Evolutionary conservation across 192 early-diverging fungal species (phyloP).

Genomic region (Entomortierella beljakovae): DNA sequence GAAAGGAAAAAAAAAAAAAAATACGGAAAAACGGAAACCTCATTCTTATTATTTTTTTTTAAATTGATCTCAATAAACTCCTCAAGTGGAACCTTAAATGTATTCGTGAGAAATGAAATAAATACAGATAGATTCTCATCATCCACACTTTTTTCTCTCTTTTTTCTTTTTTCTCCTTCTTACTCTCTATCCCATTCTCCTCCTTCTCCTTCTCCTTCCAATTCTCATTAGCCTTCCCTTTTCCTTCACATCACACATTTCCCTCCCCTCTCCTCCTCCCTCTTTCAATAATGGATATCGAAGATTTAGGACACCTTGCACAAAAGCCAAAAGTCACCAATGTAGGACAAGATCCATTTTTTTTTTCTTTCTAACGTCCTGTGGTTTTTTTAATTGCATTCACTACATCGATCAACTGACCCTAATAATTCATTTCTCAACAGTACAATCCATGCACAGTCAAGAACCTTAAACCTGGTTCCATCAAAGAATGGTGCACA

Average conservation of each 20-base stretch:
- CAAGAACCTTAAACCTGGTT: conserved; percentile 45
- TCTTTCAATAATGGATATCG: conserved; percentile 31
- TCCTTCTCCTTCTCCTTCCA: conserved; percentile 5
- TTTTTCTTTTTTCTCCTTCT: not conserved
- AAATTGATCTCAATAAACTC: conserved; percentile 3
- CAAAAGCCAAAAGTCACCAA: conserved; percentile 46
- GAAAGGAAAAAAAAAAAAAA: too few relatives aligned
- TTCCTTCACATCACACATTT: not conserved
- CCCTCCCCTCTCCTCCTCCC: not conserved
- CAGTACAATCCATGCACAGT: conserved; percentile 48
- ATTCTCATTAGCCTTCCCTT: not conserved
- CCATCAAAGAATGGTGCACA: conserved; percentile 52
- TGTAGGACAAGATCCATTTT: conserved; percentile 4
- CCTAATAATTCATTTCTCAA: too few relatives aligned
- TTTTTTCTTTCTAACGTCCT: not conserved
- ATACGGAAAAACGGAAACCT: not conserved
- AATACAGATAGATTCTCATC: not conserved
- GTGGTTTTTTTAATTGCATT: not conserved
- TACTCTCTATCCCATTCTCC: not conserved
- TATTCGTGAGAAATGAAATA: conserved; percentile 18
- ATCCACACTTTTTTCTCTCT: not conserved
- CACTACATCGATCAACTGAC: not conserved
- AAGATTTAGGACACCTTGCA: conserved; percentile 40
- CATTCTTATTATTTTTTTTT: not conserved
- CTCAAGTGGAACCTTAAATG: not conserved